phyloP scores from a whole-genome alignment of 495 filamentous ascomycete genomes.

The Podospora tetraspora region DNA sequence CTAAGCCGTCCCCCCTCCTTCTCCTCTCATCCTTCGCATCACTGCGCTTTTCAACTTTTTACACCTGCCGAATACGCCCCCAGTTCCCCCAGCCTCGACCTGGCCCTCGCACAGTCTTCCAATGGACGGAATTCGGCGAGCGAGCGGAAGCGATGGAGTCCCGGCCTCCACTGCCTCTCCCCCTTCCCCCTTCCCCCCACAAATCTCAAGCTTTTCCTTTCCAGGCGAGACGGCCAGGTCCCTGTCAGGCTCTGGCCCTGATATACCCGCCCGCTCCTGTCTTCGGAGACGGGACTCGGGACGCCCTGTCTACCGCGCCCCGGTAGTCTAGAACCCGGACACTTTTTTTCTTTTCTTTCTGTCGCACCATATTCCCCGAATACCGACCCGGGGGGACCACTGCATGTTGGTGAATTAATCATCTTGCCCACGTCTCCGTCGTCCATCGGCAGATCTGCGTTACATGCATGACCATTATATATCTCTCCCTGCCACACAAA shows the following conservation, averaged over 20 bases:
- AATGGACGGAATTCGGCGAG: not conserved
- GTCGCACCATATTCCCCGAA: not conserved
- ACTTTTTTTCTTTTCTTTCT: not conserved
- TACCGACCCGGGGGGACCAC: not conserved
- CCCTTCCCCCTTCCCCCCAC: not conserved
- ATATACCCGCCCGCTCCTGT: not conserved
- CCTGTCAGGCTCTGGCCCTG: not conserved
- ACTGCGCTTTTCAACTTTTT: not conserved
- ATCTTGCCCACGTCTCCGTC: not conserved
- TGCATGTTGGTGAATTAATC: not conserved
- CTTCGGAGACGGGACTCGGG: not conserved
- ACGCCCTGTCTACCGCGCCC: not conserved
- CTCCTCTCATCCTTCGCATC: not conserved
- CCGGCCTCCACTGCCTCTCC: not conserved
- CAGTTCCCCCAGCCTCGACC: not conserved
- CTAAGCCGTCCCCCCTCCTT: not conserved
- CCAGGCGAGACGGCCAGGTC: not conserved
- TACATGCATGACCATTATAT: not conserved
- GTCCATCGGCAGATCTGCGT: not conserved
- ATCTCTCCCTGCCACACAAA: not conserved
- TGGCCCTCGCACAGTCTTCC: not conserved
- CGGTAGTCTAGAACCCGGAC: not conserved
- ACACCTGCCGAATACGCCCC: not conserved
- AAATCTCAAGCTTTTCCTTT: not conserved
- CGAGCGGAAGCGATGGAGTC: not conserved